Evolutionary conservation across 2,329 filamentous ascomycete species (phyloP), one percentile per base, ranked within the genome.

Genomic region (Periglandula ipomoeae): DNA sequence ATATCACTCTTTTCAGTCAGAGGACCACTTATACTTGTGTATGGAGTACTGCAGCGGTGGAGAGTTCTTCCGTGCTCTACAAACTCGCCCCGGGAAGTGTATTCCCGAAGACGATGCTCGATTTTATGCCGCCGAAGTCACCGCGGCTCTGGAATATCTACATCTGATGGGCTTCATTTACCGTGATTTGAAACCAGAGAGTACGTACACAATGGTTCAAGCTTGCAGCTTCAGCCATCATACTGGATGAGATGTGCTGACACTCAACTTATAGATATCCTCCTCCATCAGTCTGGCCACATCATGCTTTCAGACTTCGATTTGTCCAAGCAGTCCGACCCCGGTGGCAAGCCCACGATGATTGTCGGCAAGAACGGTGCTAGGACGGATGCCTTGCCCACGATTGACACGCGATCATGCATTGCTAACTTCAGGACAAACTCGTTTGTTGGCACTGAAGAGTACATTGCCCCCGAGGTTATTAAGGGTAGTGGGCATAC

Each of bases 281-380:
- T 98, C 13, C 81, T 98, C 20, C 93, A 98, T 66, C 93, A 98
- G 67, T 97, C 93, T n/a, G 93, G 93, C 15, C 93, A 98, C 68
- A 98, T 98, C 59, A 98, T 98, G 93, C 79, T 98, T 65, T 97
- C 93, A 52, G 93, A 98, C 71, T 98, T 98, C 68, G 93, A 98
- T 68, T 71, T 98, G 53, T 96, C 90, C 9, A 98, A 98, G 69
- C 93, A 98, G 69, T 98, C 93, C 6, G 93, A 94, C 56, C 84
- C 88, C 15, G 93, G 90, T 61, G 93, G 93, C 70, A 91, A 91
- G 62, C 93, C 93, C 44, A 96, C 90, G 22, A 97, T 98, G 91
- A 96, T 98, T 61, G 78, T 96, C 52, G 88, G 87, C 57, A 89
- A 88, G 65, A 90, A 87, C 58, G 90, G 90, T 47, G 84, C 89